These are phyloP conservation scores for Euclidium syriacum DNA, from an alignment of 345 rosid species.

Conservation along the genomic window DNA sequence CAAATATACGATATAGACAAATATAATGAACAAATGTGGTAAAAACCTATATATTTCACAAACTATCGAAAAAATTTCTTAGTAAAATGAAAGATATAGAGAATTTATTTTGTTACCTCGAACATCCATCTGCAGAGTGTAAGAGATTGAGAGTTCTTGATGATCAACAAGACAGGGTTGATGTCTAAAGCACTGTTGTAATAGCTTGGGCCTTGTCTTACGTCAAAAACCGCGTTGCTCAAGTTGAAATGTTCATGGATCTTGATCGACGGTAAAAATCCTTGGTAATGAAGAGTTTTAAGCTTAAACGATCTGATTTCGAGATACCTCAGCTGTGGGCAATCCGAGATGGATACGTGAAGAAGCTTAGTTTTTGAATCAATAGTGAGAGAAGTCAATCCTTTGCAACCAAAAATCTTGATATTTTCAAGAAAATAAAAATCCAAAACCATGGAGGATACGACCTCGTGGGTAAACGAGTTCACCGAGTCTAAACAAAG, in stretches of 20 bases:
- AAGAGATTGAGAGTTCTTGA: slow-evolving; percentile 49
- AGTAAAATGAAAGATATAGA: background rate
- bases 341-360: slow-evolving; percentile 42
- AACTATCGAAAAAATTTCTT: too few species aligned
- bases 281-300: slow-evolving; percentile 33
- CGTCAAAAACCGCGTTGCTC: slow-evolving; percentile 44
- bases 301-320: slow-evolving; percentile 42
- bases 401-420: slow-evolving; percentile 39
- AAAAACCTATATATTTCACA: too few species aligned
- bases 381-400: slow-evolving; percentile 37
- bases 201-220: slow-evolving; percentile 39
- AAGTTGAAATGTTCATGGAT: slow-evolving; percentile 53
- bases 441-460: slow-evolving; percentile 40
- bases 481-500: slow-evolving; percentile 45
- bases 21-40: too few species aligned
- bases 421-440: slow-evolving; percentile 46
- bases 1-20: too few species aligned
- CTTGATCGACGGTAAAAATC: slow-evolving; percentile 39
- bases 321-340: slow-evolving; percentile 34
- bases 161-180: slow-evolving; percentile 40
- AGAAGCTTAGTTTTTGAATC: slow-evolving; percentile 44
- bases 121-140: slow-evolving; percentile 60
- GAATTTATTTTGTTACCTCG: slow-evolving; percentile 33
- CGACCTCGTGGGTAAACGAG: slow-evolving; percentile 37
- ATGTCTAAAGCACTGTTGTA: slow-evolving; percentile 10